phyloP scores from a whole-genome alignment of 208 protist genomes.

The Trypanosoma avium region DNA sequence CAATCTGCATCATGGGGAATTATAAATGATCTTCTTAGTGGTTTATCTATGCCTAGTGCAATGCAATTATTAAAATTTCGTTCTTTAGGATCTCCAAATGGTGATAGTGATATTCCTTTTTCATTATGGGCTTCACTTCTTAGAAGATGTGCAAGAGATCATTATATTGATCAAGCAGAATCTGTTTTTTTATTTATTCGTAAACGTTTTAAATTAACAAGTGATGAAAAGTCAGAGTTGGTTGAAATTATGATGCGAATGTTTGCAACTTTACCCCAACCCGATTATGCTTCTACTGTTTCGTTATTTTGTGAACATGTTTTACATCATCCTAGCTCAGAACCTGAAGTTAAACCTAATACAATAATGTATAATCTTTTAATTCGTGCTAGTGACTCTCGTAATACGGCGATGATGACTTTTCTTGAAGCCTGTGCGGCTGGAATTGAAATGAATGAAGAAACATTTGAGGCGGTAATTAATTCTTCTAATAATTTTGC shows the following conservation, averaged over 20 bases:
- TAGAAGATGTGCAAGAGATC: constrained; percentile 68
- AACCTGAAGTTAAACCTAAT: constrained; percentile 48
- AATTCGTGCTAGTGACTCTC: constrained; percentile 65
- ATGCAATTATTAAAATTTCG: constrained; percentile 74
- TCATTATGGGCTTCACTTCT: constrained; percentile 79
- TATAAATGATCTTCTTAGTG: constrained; percentile 77
- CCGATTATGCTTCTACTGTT: constrained; percentile 69
- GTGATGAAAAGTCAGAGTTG: constrained; percentile 67
- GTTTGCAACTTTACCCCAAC: constrained; percentile 68
- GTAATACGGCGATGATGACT: constrained; percentile 83
- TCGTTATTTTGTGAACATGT: constrained; percentile 76
- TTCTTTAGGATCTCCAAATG: background rate
- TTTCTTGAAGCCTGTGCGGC: constrained; percentile 82
- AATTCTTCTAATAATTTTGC: constrained; percentile 37
- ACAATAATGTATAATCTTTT: constrained; percentile 66
- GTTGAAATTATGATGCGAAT: constrained; percentile 90
- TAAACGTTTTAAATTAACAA: constrained; percentile 45
- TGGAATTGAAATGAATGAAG: constrained; percentile 54
- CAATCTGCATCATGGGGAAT: constrained; percentile 65
- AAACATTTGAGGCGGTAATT: constrained; percentile 71
- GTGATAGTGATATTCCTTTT: constrained; percentile 64
- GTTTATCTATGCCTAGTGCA: constrained; percentile 71
- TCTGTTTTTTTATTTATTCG: constrained; percentile 77
- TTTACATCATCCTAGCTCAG: constrained; percentile 38
- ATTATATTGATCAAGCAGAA: constrained; percentile 75